A percentile compares a stretch with the other conserved stretches of the same genome.
phyloP scores from a whole-genome alignment of 2,329 filamentous ascomycete genomes.

The Arthrobotrys iridis region DNA sequence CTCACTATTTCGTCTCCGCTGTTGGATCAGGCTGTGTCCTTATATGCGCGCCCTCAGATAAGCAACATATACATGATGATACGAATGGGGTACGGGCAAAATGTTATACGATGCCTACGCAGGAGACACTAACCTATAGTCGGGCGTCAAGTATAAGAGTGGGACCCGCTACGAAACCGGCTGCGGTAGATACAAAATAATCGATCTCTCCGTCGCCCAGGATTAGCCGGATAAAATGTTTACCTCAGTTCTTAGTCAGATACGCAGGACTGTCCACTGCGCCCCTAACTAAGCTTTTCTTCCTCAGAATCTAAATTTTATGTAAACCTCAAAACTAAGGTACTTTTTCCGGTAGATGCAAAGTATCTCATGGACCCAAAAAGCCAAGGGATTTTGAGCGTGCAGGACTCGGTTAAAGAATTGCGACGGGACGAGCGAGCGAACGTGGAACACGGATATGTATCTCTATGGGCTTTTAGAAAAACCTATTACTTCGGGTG shows the following conservation, averaged over 20 bases:
- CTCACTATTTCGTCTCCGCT: background rate
- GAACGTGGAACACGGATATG: background rate
- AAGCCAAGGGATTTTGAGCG: background rate
- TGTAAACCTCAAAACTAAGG: conserved; percentile 7
- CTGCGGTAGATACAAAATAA: conserved; percentile 13
- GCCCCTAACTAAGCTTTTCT: background rate
- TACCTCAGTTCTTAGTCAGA: conserved; percentile 40
- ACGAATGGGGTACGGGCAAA: too few relatives aligned
- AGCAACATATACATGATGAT: too few relatives aligned
- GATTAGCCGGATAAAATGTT: conserved; percentile 48
- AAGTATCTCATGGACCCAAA: background rate
- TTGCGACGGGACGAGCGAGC: conserved; percentile 34
- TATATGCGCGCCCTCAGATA: conserved; percentile 40
- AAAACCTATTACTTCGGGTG: conserved; percentile 6
- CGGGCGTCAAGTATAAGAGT: background rate
- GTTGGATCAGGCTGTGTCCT: conserved; percentile 9
- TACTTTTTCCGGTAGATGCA: background rate
- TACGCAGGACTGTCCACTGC: background rate
- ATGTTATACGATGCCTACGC: too few relatives aligned
- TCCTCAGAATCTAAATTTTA: background rate
- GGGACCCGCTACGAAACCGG: conserved; percentile 10
- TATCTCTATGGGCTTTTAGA: background rate
- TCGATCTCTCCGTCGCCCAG: background rate
- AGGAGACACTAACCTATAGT: background rate
- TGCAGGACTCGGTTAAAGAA: conserved; percentile 17